Base-by-base conservation (phyloP, 441 rosid species). In the Adansonia gregorii region DNA sequence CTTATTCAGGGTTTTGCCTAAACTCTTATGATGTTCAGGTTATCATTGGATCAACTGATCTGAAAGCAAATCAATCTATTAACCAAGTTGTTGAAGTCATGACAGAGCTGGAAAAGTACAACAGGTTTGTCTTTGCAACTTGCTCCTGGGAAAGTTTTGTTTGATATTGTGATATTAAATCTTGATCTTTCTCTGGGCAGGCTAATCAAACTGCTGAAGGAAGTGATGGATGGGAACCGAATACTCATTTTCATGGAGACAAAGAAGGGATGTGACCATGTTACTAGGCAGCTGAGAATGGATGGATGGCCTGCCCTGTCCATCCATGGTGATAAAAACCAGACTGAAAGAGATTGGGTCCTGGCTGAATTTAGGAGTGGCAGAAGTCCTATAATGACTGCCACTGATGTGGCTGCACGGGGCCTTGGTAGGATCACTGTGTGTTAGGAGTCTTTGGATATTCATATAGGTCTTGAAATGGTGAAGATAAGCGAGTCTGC, bases 251-350 rank as follows among this genome's bases (percentile, higher is more conserved):
- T 96, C 73, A 87, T 91, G 83, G 98, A 96, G 87, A 96, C 98
- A 54, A 96, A 96, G 83, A 94, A 89, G 83, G 97, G 99, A 27
- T 94, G 99, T 80, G 99, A 96, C 89, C 97, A 88, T 74, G 92
- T 96, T 79, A 96, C 98, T 11, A 89, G 92, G 83, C 97, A 96
- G 83, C 82, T 96, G 83, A 93, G 99, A 82, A 92, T 93, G 98
- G 99, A 96, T 82, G 99, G 99, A 70, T 96, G 99, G 99, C 98
- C 97, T 65, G 99, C 97, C 49, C 84, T 96, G 70, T 94, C 98
- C 75, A 96, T 96, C 83, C 99, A 96, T 80, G 99, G 99, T 74
- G 98, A 96, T 87, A 96, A 96, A 87, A 96, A 86, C 80, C 98
- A 94, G 88, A 35, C 90, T 3, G 98, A 96, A 89, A 90, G 99